A percentile compares a stretch with the other conserved stretches of the same genome.
Evolutionary conservation across 2,329 filamentous ascomycete species (phyloP).

Genomic region (Sclerotinia sclerotiorum): DNA sequence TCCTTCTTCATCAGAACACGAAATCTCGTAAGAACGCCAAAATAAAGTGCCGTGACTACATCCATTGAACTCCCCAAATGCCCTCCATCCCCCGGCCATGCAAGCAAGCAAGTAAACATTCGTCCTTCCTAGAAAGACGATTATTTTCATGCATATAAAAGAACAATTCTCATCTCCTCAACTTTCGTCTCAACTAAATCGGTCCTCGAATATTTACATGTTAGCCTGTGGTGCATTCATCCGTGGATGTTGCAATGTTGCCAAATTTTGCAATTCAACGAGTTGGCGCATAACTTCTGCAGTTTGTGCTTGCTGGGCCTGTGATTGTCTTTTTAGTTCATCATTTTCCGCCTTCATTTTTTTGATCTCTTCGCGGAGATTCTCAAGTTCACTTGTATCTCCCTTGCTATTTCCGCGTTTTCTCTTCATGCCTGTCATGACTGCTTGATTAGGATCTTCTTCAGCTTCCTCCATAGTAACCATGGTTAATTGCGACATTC

Average conservation of each 20-base stretch:
- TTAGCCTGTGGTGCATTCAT: conserved; percentile 23
- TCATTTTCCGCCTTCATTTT: conserved; percentile 64
- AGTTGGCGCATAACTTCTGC: conserved; percentile 26
- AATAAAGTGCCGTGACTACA: conserved; percentile 9
- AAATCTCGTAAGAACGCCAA: conserved; percentile 17
- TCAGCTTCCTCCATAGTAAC: conserved; percentile 43
- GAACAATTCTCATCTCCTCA: neutral
- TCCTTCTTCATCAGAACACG: neutral
- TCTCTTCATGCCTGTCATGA: conserved; percentile 46
- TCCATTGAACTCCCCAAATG: conserved; percentile 23
- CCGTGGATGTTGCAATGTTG: conserved; percentile 18
- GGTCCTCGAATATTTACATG: conserved; percentile 10
- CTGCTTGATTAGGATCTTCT: conserved; percentile 47
- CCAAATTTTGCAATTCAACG: conserved; percentile 20
- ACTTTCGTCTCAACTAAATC: neutral
- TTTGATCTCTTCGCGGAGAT: conserved; percentile 63
- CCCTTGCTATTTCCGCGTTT: conserved; percentile 46
- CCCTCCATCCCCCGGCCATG: neutral
- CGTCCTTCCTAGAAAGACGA: neutral
- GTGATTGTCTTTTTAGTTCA: conserved; percentile 42
- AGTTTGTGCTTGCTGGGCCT: conserved; percentile 19
- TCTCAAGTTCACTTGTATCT: conserved; percentile 29
- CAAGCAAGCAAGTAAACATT: neutral
- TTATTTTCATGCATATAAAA: conserved; percentile 10
- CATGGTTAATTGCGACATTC: conserved; percentile 38